Evolutionary conservation across 2,329 filamentous ascomycete species (phyloP), one percentile per base, ranked within the genome.

Genomic region (Neonectria punicea): DNA sequence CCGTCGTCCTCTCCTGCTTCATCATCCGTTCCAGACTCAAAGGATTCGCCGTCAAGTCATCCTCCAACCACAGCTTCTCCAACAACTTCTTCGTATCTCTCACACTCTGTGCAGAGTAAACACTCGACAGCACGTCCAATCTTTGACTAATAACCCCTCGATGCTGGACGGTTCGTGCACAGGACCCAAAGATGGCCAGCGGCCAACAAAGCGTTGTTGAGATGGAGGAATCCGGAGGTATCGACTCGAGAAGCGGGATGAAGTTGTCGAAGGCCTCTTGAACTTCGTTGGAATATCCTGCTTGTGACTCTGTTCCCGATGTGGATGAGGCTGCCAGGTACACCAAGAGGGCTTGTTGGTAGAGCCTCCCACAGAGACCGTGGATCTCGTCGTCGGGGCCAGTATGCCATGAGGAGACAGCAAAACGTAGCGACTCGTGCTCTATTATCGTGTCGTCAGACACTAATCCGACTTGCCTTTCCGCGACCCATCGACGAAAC

Each of bases 151-250:
- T 51, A 46, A 25, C 30, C 11, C 16, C 8, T 11, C 56, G 56
- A 10, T 58, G 56, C 18, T 58, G 46, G 8, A 11, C 14, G 4
- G 46, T 50, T 36, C 46, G 30, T 9, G 46, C 56, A 43, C 56
- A 58, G 22, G 56, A 59, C 32, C 56, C 56, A 20, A 59, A 59
- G 18, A 59, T 49, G 10, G 46, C 56, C 30, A 59, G n/a, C 4
- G 56, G 56, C 56, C 56, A 59, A 13, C 56, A 59, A 4, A 59
- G 30, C 13, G 56, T 53, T 18, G 46, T 59, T 11, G 56, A 59
- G 8, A 59, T 59, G 16, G 56, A 43, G 8, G 56, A 59, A 16
- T 59, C 56, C 6, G 46, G 56, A 13, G 46, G 22, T 39, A 59
- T 59, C 13, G 56, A 59, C n/a, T 47, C 46, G 3, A 59, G 22